Evolutionary conservation across 176 grass and related monocot genomes (phyloP).

Genomic region (Dendrocalamus sinicus): DNA sequence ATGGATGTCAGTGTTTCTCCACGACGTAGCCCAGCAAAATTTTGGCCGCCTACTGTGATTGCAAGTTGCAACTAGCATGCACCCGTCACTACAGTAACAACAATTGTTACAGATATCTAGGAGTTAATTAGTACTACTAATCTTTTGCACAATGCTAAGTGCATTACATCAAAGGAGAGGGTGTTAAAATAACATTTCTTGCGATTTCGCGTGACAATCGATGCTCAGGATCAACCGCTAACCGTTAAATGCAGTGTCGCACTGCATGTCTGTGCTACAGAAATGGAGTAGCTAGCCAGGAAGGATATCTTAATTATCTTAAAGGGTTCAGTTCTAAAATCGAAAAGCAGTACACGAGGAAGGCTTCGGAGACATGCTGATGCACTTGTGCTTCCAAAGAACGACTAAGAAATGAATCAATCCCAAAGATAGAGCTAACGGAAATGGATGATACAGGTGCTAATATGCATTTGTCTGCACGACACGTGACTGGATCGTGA

Average conservation of each 20-base stretch:
- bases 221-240: background rate
- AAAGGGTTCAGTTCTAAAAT: background rate
- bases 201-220: background rate
- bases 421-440: background rate
- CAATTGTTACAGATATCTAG: conserved; percentile 22
- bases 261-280: background rate
- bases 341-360: background rate
- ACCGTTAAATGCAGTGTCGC: background rate
- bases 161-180: background rate
- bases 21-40: background rate
- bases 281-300: background rate
- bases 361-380: background rate
- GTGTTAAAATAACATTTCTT: conserved; percentile 5
- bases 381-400: too few relatives aligned
- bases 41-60: background rate
- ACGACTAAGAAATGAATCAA: background rate
- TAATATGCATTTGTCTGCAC: background rate
- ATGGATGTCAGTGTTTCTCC: background rate
- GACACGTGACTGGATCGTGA: background rate
- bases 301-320: background rate
- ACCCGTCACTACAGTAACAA: conserved; percentile 39
- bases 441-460: background rate
- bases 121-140: conserved; percentile 11
- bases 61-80: background rate
- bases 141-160: background rate